Evolutionary conservation across 108 stramenopile genomes (phyloP).

Genomic region (Fragilariopsis cylindrus): DNA sequence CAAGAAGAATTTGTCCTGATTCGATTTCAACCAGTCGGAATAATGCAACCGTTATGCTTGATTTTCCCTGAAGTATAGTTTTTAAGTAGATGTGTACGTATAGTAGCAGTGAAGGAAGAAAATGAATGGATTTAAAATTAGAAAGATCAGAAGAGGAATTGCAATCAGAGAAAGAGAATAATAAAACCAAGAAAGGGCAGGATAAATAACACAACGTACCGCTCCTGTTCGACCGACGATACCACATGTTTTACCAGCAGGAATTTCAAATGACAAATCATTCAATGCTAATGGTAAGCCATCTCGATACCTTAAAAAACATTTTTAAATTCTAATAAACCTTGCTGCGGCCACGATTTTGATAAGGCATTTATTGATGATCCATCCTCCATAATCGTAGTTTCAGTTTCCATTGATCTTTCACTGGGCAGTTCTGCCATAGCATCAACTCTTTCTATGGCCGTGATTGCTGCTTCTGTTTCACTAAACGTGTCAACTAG

Average conservation of each 20-base stretch:
- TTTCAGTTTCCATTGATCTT: constrained; percentile 33
- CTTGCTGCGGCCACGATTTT: constrained; percentile 64
- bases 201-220: constrained; percentile 22
- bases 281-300: constrained; percentile 74
- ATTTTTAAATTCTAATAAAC: constrained; percentile 60
- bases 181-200: too few species aligned
- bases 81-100: background rate
- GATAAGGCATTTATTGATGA: background rate
- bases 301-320: constrained; percentile 78
- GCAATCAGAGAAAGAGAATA: too few species aligned
- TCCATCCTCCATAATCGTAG: too few species aligned
- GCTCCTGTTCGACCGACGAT: constrained; percentile 81
- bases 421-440: constrained; percentile 75
- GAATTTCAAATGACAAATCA: constrained; percentile 65
- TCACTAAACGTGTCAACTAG: constrained; percentile 74
- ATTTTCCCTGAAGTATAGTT: constrained; percentile 32
- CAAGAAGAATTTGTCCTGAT: constrained; percentile 73
- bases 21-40: constrained; percentile 86
- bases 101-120: background rate
- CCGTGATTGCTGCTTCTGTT: constrained; percentile 83
- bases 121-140: background rate
- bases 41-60: constrained; percentile 66
- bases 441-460: constrained; percentile 75
- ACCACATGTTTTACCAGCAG: constrained; percentile 72
- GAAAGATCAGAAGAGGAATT: background rate